Conservation (phyloP, 495 filamentous ascomycete genomes). For the Neurospora sp. region DNA sequence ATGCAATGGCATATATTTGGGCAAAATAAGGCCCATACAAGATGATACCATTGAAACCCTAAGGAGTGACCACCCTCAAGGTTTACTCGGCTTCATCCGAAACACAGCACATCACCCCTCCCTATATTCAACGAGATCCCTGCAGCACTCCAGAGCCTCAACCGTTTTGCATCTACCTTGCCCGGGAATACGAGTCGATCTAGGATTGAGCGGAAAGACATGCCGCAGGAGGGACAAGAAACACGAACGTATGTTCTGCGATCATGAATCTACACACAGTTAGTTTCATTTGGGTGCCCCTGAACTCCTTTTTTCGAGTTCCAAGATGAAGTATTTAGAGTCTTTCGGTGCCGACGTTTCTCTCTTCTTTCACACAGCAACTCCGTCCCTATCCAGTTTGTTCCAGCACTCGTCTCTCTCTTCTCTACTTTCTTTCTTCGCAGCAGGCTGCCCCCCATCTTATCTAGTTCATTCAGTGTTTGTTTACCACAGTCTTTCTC, state of each 20-base stretch:
- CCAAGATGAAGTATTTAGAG: background rate
- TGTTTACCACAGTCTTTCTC: background rate
- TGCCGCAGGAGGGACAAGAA: background rate
- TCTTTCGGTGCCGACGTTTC: background rate
- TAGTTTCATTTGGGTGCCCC: background rate
- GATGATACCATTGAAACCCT: background rate
- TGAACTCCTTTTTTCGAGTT: background rate
- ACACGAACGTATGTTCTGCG: background rate
- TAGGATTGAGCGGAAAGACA: background rate
- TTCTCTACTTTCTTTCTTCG: background rate
- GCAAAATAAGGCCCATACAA: background rate
- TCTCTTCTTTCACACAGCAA: background rate
- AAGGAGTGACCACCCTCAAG: background rate
- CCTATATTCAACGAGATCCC: background rate
- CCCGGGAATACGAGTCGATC: background rate
- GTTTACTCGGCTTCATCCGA: background rate
- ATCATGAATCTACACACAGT: background rate
- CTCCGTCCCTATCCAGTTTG: background rate
- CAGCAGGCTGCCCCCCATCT: background rate
- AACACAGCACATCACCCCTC: background rate
- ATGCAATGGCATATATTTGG: background rate
- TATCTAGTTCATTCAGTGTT: background rate
- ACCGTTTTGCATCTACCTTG: background rate
- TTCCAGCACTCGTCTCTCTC: background rate
- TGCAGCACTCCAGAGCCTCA: background rate